phyloP scores from a whole-genome alignment of 1,284 basidiomycete genomes.

The Apiotrichum gamsii region DNA sequence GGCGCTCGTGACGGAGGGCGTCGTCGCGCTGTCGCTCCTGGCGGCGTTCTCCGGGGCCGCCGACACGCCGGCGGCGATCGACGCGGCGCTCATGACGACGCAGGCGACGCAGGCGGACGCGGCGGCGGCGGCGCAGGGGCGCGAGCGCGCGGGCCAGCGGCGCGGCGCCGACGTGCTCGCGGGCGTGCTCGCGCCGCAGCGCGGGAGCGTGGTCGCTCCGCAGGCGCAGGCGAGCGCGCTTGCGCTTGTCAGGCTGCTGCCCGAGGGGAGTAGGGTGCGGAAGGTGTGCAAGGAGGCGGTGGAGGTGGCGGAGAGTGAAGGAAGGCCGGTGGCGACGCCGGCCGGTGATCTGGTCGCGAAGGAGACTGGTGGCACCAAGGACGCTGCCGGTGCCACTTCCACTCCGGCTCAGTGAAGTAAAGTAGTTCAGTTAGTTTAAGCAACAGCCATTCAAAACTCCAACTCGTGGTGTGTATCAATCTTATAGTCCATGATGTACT shows the following conservation, averaged over 20 bases:
- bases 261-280: too few relatives aligned
- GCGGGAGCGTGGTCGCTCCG: neutral
- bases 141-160: neutral
- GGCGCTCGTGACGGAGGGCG: conserved; percentile 79
- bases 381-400: too few relatives aligned
- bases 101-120: neutral
- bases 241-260: conserved; percentile 4
- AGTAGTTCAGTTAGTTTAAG: too few relatives aligned
- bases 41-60: conserved; percentile 39
- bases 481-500: neutral
- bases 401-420: too few relatives aligned
- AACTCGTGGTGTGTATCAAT: too few relatives aligned
- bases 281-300: neutral
- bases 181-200: conserved; percentile 3
- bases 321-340: too few relatives aligned
- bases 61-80: neutral
- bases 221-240: conserved; percentile 12
- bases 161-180: conserved; percentile 5
- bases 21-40: conserved; percentile 76
- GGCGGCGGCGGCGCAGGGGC: neutral
- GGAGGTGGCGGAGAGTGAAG: too few relatives aligned
- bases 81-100: neutral
- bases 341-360: neutral
- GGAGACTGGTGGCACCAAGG: too few relatives aligned
- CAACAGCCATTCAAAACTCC: too few relatives aligned